A percentile compares a stretch with the other conserved stretches of the same genome.
Evolutionary conservation across 1,139 yeast genomes (phyloP).

Genomic region (Nakaseomyces delphensis): DNA sequence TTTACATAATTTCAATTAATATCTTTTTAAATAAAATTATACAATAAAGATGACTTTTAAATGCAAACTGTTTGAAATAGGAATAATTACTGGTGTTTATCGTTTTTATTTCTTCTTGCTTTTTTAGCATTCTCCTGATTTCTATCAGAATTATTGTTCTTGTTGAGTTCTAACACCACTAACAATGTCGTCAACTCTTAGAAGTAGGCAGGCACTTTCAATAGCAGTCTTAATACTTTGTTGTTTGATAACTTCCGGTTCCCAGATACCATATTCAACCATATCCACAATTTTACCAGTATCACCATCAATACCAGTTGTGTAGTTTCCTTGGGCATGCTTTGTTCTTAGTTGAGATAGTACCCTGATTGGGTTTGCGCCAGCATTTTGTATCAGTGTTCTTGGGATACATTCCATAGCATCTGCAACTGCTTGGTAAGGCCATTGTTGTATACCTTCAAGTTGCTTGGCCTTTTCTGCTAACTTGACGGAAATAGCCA

Average conservation of each 20-base stretch:
- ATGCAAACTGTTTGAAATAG: slow-evolving; percentile 1
- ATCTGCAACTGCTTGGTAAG: slow-evolving; percentile 97
- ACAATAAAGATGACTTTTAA: neutral
- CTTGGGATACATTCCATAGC: slow-evolving; percentile 98
- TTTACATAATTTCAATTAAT: neutral
- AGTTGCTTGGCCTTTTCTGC: slow-evolving; percentile 86
- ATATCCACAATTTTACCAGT: slow-evolving; percentile 89
- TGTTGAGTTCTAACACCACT: slow-evolving; percentile 72
- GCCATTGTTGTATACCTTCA: slow-evolving; percentile 97
- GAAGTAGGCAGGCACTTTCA: slow-evolving; percentile 88
- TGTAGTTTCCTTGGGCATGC: slow-evolving; percentile 80
- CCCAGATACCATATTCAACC: slow-evolving; percentile 97
- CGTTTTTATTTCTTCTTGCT: neutral
- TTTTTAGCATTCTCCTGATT: too few species aligned
- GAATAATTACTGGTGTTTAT: neutral
- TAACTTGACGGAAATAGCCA: slow-evolving; percentile 88
- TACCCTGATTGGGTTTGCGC: slow-evolving; percentile 88
- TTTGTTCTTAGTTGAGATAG: slow-evolving; percentile 89
- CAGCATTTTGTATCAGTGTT: slow-evolving; percentile 93
- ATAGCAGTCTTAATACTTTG: slow-evolving; percentile 95
- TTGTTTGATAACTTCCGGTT: slow-evolving; percentile 94
- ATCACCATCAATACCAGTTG: slow-evolving; percentile 93
- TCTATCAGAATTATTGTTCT: slow-evolving; percentile 12
- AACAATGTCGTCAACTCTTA: slow-evolving; percentile 95
- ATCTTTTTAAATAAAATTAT: neutral